A percentile compares a stretch with the other conserved stretches of the same genome.
Conservation (phyloP, 257 asterid genomes). For the Solanum paucissectum region DNA sequence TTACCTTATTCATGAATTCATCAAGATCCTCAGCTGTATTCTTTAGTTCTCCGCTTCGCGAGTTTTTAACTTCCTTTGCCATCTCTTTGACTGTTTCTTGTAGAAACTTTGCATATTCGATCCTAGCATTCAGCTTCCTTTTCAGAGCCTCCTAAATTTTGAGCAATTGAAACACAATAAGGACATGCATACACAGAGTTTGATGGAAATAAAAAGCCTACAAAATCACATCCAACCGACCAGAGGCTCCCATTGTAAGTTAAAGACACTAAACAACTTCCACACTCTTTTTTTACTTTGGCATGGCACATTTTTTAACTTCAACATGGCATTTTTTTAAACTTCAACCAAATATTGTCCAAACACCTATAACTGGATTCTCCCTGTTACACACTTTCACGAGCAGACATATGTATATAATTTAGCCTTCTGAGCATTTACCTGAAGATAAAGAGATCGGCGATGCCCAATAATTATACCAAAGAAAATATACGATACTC, state of each 20-base stretch:
- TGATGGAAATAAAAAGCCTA: not conserved
- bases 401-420: not conserved
- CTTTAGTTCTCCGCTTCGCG: constrained; percentile 67
- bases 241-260: not conserved
- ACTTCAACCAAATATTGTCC: not conserved
- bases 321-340: not conserved
- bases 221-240: not conserved
- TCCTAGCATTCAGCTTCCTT: constrained; percentile 68
- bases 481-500: not conserved
- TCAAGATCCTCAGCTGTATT: constrained; percentile 96
- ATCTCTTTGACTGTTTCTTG: constrained; percentile 86
- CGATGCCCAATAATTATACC: not conserved
- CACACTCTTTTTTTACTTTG: not conserved
- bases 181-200: not conserved
- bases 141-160: constrained; percentile 59
- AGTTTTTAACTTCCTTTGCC: constrained; percentile 87
- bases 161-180: not conserved
- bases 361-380: not conserved
- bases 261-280: not conserved
- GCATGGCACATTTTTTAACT: not conserved
- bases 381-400: not conserved
- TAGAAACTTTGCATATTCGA: constrained; percentile 79
- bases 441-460: not conserved
- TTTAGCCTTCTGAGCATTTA: not conserved
- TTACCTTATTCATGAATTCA: constrained; percentile 59